A percentile compares a stretch with the other conserved stretches of the same genome.
These are phyloP conservation scores for Lipomyces yarrowii DNA, from an alignment of 1,139 yeast species.

Conservation along the genomic window DNA sequence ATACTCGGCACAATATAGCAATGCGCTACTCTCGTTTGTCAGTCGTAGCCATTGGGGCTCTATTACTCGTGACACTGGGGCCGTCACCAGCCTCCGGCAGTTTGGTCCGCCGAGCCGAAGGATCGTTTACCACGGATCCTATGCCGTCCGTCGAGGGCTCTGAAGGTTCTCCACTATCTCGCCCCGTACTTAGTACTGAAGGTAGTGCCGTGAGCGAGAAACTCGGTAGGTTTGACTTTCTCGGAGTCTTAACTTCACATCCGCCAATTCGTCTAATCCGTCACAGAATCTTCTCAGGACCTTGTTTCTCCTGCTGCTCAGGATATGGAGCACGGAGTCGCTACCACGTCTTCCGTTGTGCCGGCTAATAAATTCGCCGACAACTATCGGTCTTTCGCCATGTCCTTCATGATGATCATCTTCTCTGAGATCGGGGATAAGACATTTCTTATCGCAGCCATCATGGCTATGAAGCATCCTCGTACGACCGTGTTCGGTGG, in stretches of 20 bases:
- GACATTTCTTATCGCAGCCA: conserved; percentile 92
- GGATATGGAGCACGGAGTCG: conserved; percentile 26
- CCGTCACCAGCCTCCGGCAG: background rate
- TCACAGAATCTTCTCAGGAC: background rate
- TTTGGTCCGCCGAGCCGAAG: background rate
- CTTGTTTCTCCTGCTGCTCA: background rate
- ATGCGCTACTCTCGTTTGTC: background rate
- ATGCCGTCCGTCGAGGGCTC: conserved; percentile 4
- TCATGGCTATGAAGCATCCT: conserved; percentile 96
- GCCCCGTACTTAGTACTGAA: background rate
- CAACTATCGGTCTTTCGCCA: conserved; percentile 38
- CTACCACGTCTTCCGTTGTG: conserved; percentile 23
- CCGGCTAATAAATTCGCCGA: conserved; percentile 19
- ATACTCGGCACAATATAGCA: background rate
- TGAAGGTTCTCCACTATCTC: conserved; percentile 8
- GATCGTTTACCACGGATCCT: background rate
- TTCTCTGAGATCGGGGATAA: conserved; percentile 96
- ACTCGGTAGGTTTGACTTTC: background rate
- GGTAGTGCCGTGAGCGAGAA: background rate
- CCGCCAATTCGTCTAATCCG: background rate
- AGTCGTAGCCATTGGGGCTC: background rate
- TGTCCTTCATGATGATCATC: conserved; percentile 66
- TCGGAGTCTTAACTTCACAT: background rate
- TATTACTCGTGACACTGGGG: background rate
- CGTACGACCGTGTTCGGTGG: conserved; percentile 81